phyloP scores from a whole-genome alignment of 805 yeast species.

The Candida taoyuanica region DNA sequence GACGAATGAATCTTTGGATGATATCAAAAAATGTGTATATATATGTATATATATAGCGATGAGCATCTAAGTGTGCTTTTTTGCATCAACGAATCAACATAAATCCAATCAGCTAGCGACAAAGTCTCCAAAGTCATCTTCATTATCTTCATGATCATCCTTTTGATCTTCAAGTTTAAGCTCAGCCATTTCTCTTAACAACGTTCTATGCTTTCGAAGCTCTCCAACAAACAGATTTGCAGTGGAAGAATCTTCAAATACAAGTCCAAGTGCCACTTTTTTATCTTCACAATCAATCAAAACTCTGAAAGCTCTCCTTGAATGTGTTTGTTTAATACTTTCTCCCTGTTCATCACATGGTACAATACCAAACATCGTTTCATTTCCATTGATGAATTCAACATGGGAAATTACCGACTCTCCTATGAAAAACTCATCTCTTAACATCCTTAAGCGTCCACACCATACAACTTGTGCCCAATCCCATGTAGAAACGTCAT shows the following conservation, averaged over 20 bases:
- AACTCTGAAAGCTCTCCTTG: slow-evolving; percentile 31
- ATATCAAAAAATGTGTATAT: not conserved
- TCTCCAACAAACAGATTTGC: slow-evolving; percentile 9
- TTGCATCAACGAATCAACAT: too few relatives aligned
- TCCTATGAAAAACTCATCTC: slow-evolving; percentile 18
- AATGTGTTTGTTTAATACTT: slow-evolving; percentile 26
- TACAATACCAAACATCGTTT: slow-evolving; percentile 32
- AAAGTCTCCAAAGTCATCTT: slow-evolving; percentile 27
- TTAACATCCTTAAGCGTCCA: slow-evolving; percentile 30
- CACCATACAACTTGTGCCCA: slow-evolving; percentile 33
- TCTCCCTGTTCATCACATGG: slow-evolving; percentile 29
- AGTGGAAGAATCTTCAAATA: slow-evolving; percentile 28
- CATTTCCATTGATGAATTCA: slow-evolving; percentile 20
- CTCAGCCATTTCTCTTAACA: not conserved
- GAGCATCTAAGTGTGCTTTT: not conserved
- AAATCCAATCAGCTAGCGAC: slow-evolving; percentile 17
- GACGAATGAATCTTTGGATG: slow-evolving; percentile 19
- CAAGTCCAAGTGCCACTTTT: slow-evolving; percentile 38
- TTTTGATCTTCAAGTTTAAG: not conserved
- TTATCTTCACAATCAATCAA: slow-evolving; percentile 29
- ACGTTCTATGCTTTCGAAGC: not conserved
- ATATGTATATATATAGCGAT: slow-evolving; percentile 15
- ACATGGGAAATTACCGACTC: slow-evolving; percentile 4
- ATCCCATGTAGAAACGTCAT: slow-evolving; percentile 27
- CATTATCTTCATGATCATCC: slow-evolving; percentile 5